These are phyloP conservation scores for Scedosporium apiospermum DNA, from an alignment of 2,329 filamentous ascomycete genomes.

Conservation along the genomic window DNA sequence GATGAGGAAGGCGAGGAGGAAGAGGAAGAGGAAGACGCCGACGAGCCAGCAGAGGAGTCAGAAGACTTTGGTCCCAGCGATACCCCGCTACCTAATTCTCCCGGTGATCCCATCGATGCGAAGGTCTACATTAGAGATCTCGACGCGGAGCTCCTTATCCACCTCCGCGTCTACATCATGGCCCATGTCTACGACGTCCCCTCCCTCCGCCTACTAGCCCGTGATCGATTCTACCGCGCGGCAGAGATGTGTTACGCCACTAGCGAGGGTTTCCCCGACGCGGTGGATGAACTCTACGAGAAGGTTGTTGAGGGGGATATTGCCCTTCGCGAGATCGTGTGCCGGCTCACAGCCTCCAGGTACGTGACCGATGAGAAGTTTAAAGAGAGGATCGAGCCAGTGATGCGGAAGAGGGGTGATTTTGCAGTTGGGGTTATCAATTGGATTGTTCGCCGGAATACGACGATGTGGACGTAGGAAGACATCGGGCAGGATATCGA, in stretches of 20 bases:
- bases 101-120: background rate
- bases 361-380: background rate
- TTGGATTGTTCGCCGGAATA: background rate
- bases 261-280: conserved; percentile 12
- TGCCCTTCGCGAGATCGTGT: conserved; percentile 13
- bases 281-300: conserved; percentile 17
- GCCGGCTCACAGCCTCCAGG: conserved; percentile 9
- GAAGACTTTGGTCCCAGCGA: conserved; percentile 1
- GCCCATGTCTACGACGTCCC: conserved; percentile 26
- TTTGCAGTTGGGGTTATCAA: conserved; percentile 12
- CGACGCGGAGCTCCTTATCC: conserved; percentile 3
- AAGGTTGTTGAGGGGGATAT: conserved; percentile 11
- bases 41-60: conserved; percentile 6
- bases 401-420: conserved; percentile 15
- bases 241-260: conserved; percentile 9
- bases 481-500: too few species aligned
- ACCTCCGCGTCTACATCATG: conserved; percentile 21
- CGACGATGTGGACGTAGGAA: too few species aligned
- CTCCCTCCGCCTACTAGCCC: conserved; percentile 18
- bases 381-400: conserved; percentile 8
- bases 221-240: conserved; percentile 19
- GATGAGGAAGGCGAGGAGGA: background rate
- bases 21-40: background rate
- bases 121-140: background rate
- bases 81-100: too few species aligned